Base-by-base conservation (phyloP, 257 asterid genomes). In the Perilla frutescens region DNA sequence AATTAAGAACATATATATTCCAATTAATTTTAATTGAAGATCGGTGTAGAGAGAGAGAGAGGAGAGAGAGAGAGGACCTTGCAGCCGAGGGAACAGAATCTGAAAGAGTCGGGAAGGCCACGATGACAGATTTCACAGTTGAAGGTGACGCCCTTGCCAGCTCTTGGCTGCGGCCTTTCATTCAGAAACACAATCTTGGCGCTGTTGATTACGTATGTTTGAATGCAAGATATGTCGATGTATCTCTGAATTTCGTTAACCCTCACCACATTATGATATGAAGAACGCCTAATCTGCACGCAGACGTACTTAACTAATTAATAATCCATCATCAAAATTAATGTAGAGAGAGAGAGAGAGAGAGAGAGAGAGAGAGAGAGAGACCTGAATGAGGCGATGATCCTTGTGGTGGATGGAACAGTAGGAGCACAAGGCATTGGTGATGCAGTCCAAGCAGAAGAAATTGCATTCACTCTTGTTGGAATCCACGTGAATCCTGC, bases 371-470 rank as follows among this genome's bases (percentile, higher is more conserved):
- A 8, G 13, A 0, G 0, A 4, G 4, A 0, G 14, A 13, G 1
- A 4, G 14, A 89, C 96, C 90, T 86, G 95, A 72, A 90, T 56
- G 53, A 86, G 66, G 0, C 83, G 90, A 66, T 90, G 96, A 68
- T 77, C 81, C 54, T 76, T 82, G 83, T 90, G 96, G 55, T 79
- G 79, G 66, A 55, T 15, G 40, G 77, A 74, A 20, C 96, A 90
- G 74, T 66, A 85, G 31, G 92, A 85, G 70, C 96, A 90, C 6
- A 90, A 77, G 74, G 92, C 84, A 81, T 67, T 60, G 12, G 85
- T 88, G 81, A 81, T 82, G 82, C 96, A 90, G n/a, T 90, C 95
- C 84, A 90, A 82, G 63, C 96, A 90, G 76, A 88, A 87, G 83
- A 86, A 37, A 12, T 88, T 90, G 80, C 87, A 85, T 63, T 90